Evolutionary conservation across 768 basidiomycete species (phyloP), one percentile per base, ranked within the genome.

Genomic region (Suillus discolor): DNA sequence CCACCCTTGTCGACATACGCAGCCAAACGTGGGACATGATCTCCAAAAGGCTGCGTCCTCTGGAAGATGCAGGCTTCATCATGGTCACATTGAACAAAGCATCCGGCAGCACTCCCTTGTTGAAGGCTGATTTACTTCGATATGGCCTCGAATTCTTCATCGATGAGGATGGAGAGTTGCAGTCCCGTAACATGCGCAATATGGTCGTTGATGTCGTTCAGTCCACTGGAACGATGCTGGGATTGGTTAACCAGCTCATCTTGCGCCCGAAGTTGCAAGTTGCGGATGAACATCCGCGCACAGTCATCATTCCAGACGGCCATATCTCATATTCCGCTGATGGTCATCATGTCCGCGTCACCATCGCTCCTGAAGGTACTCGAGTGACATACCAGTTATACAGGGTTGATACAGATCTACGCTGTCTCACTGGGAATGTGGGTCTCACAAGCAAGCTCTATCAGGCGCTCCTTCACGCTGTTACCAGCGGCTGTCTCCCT

Each of bases 201-300:
- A 83, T 82, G 76, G 70, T 81, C 18, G 73, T 84, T n/a, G 82
- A 84, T 61, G 1, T 59, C 3, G 60, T 73, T 41, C 85, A 85
- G 65, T 82, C 76, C 1, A 72, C 72, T 2, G 82, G 83, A 1
- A 80, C 82, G 1, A 71, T 87, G 69, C 76, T 83, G 44, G 85
- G 85, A 20, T 68, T 86, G 41, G 45, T 57, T 39, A 79, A 73
- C 39, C 77, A 72, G 44, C 79, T 84, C 20, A 75, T 85, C 6
- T 76, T 85, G 49, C 75, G 82, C 16, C 71, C 71, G 69, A 57
- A 74, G 68, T 20, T 2, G 20, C 16, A 55, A n/a, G 11, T 44
- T 28, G 20, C 15, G 0, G 61, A 51, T 0, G 68, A 67, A 28
- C 57, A 69, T n/a, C 66, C 65, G 1, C 65, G 75, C 18, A 66